Evolutionary conservation across 305 asterid species (phyloP), one percentile per base, ranked within the genome.

Genomic region (Plantago lanceolata): DNA sequence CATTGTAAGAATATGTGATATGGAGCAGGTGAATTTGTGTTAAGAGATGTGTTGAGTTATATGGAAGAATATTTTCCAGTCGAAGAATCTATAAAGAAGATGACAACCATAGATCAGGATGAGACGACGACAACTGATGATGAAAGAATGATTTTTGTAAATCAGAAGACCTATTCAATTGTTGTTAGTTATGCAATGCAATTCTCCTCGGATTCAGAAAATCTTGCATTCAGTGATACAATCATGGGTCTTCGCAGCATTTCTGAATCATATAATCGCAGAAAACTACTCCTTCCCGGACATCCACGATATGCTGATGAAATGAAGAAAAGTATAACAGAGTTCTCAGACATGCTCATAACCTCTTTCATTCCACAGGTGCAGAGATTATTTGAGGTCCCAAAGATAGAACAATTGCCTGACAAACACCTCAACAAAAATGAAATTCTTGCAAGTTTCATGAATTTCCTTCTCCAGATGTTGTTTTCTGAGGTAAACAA

Each of bases 301-400:
- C 15, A 40, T 40, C 45, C 45, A 40, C 16, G 2, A 2, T 40
- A 40, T 40, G 45, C 3, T 40, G 45, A 40, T 11, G 15, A 40
- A 40, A 9, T 40, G 0, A 40, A 1, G 15, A 40, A 40, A 12
- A 9, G 15, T 40, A 11, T 15, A 40, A 11, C 15, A 40, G 15
- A 40, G 16, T 9, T 40, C 15, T 40, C 45, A 2, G 45, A 40
- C 45, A 40, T 19, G 56, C 24, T 50, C 12, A 9, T 6, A 28
- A 50, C 8, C 0, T 37, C 57, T 17, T 31, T 48, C 24, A 7
- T 19, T 8, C 55, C 17, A 45, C 65, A 19, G 49, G 35, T 63
- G 6, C 50, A 43, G 48, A 65, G 59, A 29, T 20, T 63, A 14
- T 70, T 70, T 31, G 16, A 13, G 0, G 35, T 70, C 33, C 74